Evolutionary conservation across 441 rosid genomes (phyloP).

Genomic region (Euphorbia schlechtendalii): DNA sequence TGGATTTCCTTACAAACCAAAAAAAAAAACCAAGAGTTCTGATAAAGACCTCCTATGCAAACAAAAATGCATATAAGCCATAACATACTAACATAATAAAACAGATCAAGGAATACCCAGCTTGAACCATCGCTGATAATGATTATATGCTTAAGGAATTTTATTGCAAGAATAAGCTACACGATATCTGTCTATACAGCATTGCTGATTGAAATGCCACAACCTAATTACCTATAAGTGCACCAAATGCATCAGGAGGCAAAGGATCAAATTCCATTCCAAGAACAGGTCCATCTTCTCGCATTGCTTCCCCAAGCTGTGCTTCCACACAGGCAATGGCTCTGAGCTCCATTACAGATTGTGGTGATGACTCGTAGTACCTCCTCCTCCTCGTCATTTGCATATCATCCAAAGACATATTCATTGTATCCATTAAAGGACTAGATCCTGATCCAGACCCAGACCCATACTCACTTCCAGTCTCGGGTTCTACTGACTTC

Average conservation of each 20-base stretch:
- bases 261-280: conserved; percentile 97
- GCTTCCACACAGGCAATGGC: conserved; percentile 90
- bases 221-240: conserved; percentile 83
- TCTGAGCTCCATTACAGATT: conserved; percentile 63
- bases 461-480: conserved; percentile 50
- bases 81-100: not conserved
- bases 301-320: conserved; percentile 86
- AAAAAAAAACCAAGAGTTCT: not conserved
- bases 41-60: not conserved
- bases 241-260: conserved; percentile 95
- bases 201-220: conserved; percentile 9
- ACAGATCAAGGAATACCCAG: not conserved
- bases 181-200: not conserved
- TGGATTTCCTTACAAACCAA: not conserved
- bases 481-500: conserved; percentile 32
- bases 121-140: not conserved
- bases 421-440: conserved; percentile 52
- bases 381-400: conserved; percentile 33
- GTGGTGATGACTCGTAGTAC: conserved; percentile 50
- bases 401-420: conserved; percentile 41
- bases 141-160: no score
- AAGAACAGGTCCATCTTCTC: conserved; percentile 94
- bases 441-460: conserved; percentile 64
- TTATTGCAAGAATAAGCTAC: not conserved
- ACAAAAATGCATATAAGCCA: not conserved